A percentile compares a stretch with the other conserved stretches of the same genome.
Conservation (phyloP, 768 basidiomycete species). For the Lactarius psammicola region DNA sequence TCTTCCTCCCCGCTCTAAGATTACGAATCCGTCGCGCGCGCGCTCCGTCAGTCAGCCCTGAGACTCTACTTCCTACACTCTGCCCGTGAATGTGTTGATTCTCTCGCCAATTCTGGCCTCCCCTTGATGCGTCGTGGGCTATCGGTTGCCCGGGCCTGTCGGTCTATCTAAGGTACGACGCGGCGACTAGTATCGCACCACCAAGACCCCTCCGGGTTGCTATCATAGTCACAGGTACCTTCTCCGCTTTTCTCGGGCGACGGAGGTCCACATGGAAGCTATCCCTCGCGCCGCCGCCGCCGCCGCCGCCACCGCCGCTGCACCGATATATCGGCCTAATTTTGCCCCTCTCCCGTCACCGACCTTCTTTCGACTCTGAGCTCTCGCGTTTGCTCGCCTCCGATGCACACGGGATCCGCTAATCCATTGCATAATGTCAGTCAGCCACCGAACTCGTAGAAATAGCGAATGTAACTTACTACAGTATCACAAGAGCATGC, state of each 20-base stretch:
- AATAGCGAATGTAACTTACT: too few relatives aligned
- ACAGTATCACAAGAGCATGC: too few relatives aligned
- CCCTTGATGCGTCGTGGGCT: background rate
- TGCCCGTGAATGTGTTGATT: background rate
- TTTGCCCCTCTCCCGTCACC: background rate
- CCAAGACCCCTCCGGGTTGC: background rate
- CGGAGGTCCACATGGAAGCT: background rate
- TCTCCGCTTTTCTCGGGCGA: conserved; percentile 1
- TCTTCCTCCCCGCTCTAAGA: background rate
- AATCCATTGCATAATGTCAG: too few relatives aligned
- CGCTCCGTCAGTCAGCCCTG: background rate
- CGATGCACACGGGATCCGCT: too few relatives aligned
- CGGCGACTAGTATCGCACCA: background rate
- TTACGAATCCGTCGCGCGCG: background rate
- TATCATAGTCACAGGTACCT: background rate
- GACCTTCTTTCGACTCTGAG: background rate
- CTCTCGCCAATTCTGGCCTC: background rate
- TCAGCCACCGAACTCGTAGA: too few relatives aligned
- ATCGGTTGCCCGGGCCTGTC: background rate
- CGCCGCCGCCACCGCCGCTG: background rate
- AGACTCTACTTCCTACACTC: too few relatives aligned
- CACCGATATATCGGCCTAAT: background rate
- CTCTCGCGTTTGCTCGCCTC: too few relatives aligned
- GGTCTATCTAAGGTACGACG: background rate
- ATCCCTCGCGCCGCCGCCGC: background rate